Base-by-base conservation (phyloP, 1,139 yeast species). In the Arxiozyma bovina region DNA sequence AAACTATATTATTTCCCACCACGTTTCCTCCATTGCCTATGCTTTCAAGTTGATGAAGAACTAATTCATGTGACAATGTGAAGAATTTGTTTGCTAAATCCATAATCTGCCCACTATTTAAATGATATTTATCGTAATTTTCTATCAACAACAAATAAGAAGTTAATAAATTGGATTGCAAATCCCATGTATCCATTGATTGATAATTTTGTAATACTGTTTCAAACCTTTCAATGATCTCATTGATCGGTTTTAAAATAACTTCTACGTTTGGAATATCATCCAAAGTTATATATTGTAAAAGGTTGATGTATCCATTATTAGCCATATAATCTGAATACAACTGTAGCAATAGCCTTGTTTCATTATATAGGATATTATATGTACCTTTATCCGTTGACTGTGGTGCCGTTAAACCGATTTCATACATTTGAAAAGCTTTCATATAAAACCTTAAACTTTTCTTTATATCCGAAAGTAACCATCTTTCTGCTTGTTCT, bases 401-500 rank as follows among this genome's bases (percentile, higher is more conserved):
- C 4, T 53, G 60, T 1, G 57, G 53, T 20, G 61, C 61, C 27
- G 18, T 11, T n/a, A 68, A 53, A 2, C 64, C 71, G 12, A 48
- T 53, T 25, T 63, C 61, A 50, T 69, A 69, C n/a, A 59, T 50
- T 27, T 57, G 59, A 40, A 59, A 56, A 0, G 73, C 70, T 51
- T 57, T 56, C 17, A 59, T 48, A 51, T 66, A 68, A 47, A 62
- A 62, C 43, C 65, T 56, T n/a, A 69, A 53, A 15, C 67, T 59
- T 47, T 67, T 67, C 49, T 62, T 63, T 17, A 68, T 56, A 52
- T 69, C 73, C 1, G 71, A 68, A 6, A 64, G 57, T 6, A 63
- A 53, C 71, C 72, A 69, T 50, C 73, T 60, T 50, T 68, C 72
- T 20, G 69, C 73, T 48, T 67, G 68, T 50, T 68, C 71, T 56